Evolutionary conservation across 352 stramenopile genomes (phyloP), one percentile per base, ranked within the genome.

Genomic region (Globisporangium yorkense): DNA sequence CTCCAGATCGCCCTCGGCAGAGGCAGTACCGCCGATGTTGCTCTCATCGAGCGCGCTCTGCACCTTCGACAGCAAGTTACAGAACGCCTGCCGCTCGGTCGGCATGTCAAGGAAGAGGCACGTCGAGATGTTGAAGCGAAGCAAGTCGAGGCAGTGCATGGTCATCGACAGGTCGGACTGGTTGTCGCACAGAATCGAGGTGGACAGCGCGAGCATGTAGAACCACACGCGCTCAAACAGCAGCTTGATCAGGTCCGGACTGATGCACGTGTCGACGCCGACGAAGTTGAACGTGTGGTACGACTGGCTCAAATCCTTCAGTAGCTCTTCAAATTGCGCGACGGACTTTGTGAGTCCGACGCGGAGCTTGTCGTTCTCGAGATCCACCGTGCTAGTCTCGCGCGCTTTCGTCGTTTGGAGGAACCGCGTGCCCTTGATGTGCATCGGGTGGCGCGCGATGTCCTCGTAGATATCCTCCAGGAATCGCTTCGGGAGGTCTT

Each of bases 391-490:
- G 39, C 57, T 80, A 1, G 67, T 70, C 62, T 90, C 74, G 5
- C 70, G 74, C 13, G 65, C 68, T 41, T 74, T 73, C 13, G 77
- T 50, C 55, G 71, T 67, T 1, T 68, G 67, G 12, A 95, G 66
- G 35, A 85, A 67, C 4, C 60, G 70, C 59, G 76, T 88, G 2
- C 79, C 82, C 51, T 91, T 92, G 56, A 98, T 89, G 31, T 94
- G 79, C 72, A 99, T 99, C 7, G 95, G 93, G 45, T 90, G 77
- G 29, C 75, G 71, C 18, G 89, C 80, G 59, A 99, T 98, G 54
- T 92, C 94, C 52, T 98, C 96, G 78, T 99, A 99, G 51, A 99
- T 97, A 16, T 85, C 73, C 53, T 93, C 88, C 18, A 99, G 75
- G 52, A 98, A 98, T 9, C 95, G 77, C 20, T 82, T 77, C 5